Conservation (phyloP, 2,329 filamentous ascomycete species). For the Fusarium napiforme region DNA sequence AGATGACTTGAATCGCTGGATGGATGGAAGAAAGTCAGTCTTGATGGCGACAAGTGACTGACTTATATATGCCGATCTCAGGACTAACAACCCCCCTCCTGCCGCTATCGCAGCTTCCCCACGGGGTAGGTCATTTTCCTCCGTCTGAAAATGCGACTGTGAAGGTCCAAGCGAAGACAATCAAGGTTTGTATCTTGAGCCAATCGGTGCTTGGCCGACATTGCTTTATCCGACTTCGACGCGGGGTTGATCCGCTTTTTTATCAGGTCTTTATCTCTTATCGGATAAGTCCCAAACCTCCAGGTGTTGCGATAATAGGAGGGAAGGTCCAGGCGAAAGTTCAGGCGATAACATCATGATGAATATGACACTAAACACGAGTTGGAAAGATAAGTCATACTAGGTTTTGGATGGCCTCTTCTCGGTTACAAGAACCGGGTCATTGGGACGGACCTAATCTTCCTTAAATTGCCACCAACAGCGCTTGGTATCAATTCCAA, state of each 20-base stretch:
- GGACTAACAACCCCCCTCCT: not conserved
- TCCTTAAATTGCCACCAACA: accelerated
- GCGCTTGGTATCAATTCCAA: accelerated
- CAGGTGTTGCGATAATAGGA: too few species aligned
- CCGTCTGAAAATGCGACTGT: not conserved
- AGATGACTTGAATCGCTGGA: too few species aligned
- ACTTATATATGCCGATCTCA: not conserved
- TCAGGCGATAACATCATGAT: not conserved
- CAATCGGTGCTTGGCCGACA: not conserved
- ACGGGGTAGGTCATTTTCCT: conserved; percentile 1
- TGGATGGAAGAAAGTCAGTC: too few species aligned
- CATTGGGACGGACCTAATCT: not conserved
- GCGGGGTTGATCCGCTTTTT: not conserved
- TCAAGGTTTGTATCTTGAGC: not conserved
- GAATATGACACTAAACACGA: too few species aligned
- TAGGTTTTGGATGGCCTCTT: accelerated
- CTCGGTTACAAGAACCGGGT: accelerated
- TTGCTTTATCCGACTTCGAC: not conserved
- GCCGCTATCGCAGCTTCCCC: not conserved
- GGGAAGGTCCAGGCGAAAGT: not conserved
- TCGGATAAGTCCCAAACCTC: not conserved
- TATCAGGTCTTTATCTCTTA: not conserved
- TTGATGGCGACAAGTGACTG: not conserved
- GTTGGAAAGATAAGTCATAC: not conserved
- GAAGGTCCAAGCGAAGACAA: conserved; percentile 4